phyloP scores from a whole-genome alignment of 495 filamentous ascomycete species.

The Aspergillus incahuasiensis region DNA sequence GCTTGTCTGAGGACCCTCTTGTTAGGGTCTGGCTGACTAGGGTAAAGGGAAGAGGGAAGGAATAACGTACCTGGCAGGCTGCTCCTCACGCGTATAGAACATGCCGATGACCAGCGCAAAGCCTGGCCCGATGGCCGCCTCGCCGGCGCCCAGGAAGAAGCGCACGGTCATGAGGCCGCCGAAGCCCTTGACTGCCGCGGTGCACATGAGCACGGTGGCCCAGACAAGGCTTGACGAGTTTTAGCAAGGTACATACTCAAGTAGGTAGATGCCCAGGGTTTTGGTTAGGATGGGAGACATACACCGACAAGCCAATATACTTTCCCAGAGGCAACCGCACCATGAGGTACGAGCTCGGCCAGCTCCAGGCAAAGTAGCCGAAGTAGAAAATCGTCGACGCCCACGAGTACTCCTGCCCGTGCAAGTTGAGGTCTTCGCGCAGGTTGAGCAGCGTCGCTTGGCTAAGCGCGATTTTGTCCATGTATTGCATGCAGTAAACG shows the following conservation, averaged over 20 bases:
- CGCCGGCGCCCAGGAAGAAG: constrained; percentile 53
- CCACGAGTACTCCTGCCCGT: constrained; percentile 45
- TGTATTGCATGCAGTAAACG: constrained; percentile 49
- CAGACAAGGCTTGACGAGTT: constrained; percentile 24
- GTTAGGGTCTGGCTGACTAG: constrained; percentile 17
- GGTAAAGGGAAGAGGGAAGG: not conserved
- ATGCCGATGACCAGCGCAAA: constrained; percentile 52
- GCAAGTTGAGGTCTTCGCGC: constrained; percentile 36
- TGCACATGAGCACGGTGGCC: constrained; percentile 33
- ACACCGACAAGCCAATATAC: constrained; percentile 39
- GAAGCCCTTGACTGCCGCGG: constrained; percentile 48
- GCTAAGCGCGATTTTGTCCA: constrained; percentile 55
- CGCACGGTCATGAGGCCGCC: constrained; percentile 45
- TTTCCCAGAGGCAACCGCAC: constrained; percentile 54
- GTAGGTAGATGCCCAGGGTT: no score
- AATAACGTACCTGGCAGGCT: constrained; percentile 41
- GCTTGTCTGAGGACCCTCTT: constrained; percentile 20
- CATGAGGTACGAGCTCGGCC: constrained; percentile 49
- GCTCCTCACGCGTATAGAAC: constrained; percentile 51
- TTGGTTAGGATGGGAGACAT: not conserved
- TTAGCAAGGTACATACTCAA: no score
- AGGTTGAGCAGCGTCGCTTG: constrained; percentile 50
- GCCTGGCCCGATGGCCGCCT: constrained; percentile 53
- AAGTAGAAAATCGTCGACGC: constrained; percentile 47
- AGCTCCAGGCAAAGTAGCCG: constrained; percentile 49